A percentile compares a stretch with the other conserved stretches of the same genome.
These are phyloP conservation scores for Candida golubevii DNA, from an alignment of 805 yeast species.

Conservation along the genomic window DNA sequence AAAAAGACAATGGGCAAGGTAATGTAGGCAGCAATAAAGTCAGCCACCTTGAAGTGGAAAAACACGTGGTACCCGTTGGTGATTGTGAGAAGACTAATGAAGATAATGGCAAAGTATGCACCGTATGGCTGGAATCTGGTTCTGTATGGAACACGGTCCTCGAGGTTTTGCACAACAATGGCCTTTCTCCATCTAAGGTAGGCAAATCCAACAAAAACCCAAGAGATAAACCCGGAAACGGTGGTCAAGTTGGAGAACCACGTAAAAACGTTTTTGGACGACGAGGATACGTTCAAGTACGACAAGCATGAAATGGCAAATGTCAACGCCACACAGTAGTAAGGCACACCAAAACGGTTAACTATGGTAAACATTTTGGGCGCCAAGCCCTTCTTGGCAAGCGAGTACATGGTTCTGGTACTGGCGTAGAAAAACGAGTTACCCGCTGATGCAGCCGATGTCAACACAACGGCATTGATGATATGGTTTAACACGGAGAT, in stretches of 20 bases:
- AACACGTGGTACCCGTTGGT: constrained; percentile 76
- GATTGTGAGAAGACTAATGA: constrained; percentile 50
- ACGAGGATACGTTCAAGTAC: constrained; percentile 50
- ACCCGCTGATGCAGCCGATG: constrained; percentile 48
- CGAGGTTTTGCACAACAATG: constrained; percentile 45
- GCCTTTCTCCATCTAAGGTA: constrained; percentile 66
- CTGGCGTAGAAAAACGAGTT: constrained; percentile 20
- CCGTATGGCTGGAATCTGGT: constrained; percentile 55
- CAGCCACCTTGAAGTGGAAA: constrained; percentile 50
- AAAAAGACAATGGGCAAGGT: constrained; percentile 54
- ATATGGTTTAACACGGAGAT: constrained; percentile 68
- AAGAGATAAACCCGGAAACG: constrained; percentile 61
- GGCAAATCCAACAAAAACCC: constrained; percentile 52
- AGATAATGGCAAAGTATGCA: constrained; percentile 48
- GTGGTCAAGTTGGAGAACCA: constrained; percentile 67
- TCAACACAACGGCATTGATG: constrained; percentile 71
- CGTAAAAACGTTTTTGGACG: constrained; percentile 50
- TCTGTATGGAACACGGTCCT: constrained; percentile 55
- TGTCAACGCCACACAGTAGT: constrained; percentile 28
- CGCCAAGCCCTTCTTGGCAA: constrained; percentile 17
- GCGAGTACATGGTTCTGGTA: constrained; percentile 18
- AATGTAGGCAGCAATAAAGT: constrained; percentile 69
- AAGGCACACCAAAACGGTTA: constrained; percentile 44
- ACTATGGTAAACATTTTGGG: constrained; percentile 16
- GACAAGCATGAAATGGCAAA: constrained; percentile 43